Percentiles rank a stretch among this genome's conserved stretches.
These are phyloP conservation scores for Chenopodium quinoa DNA, from an alignment of 148 eudicot genomes.

Conservation along the genomic window DNA sequence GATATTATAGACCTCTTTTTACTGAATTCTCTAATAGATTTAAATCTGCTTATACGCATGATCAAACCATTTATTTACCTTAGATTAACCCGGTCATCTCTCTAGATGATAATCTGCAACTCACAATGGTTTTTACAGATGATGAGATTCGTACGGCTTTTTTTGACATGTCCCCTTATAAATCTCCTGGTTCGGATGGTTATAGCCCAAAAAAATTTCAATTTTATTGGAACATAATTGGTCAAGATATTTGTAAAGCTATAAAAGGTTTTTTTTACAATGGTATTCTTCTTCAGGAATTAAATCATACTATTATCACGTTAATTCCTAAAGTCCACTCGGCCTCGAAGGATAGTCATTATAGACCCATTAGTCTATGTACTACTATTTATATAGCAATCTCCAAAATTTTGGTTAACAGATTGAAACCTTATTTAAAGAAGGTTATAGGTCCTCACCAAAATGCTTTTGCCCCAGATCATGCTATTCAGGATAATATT, in stretches of 20 bases:
- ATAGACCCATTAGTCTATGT: not conserved
- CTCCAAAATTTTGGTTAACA: no score
- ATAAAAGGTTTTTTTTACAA: not conserved
- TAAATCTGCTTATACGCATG: no score
- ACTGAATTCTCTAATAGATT: no score
- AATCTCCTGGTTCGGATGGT: not conserved
- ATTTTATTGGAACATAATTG: not conserved
- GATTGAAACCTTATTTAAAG: no score
- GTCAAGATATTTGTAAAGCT: not conserved
- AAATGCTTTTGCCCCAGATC: no score
- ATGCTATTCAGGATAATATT: not conserved
- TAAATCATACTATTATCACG: not conserved
- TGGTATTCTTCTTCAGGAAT: not conserved
- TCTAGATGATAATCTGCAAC: not conserved
- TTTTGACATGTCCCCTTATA: not conserved
- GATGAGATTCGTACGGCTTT: not conserved
- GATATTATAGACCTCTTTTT: no score
- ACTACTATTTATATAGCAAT: not conserved
- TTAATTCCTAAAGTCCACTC: not conserved
- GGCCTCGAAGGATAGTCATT: not conserved
- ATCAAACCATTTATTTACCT: no score
- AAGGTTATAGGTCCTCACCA: no score
- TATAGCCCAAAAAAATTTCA: not conserved
- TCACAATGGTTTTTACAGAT: not conserved
- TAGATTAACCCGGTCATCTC: no score